Conservation (phyloP, 768 basidiomycete species). For the Cystoderma amianthinum region DNA sequence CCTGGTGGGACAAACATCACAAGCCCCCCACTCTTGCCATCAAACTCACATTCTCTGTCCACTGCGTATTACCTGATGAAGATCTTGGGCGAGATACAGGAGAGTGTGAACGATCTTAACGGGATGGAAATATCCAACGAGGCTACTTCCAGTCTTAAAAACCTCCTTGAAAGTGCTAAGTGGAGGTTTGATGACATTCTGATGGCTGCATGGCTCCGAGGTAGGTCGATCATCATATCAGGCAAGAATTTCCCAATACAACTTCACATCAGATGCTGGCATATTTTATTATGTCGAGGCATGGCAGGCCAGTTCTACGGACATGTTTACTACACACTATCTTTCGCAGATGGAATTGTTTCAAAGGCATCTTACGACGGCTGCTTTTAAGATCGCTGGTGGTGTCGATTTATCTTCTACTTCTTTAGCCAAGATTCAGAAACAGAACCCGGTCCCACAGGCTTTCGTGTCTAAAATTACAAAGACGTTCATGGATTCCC, state of each 20-base stretch:
- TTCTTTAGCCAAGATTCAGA: conserved; percentile 41
- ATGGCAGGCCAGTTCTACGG: conserved; percentile 65
- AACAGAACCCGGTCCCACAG: conserved; percentile 55
- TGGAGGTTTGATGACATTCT: conserved; percentile 89
- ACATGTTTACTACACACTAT: conserved; percentile 66
- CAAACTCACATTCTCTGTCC: conserved; percentile 74
- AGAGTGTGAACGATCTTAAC: conserved; percentile 75
- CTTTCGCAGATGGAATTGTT: conserved; percentile 74
- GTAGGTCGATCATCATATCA: conserved; percentile 32
- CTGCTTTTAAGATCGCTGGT: conserved; percentile 76
- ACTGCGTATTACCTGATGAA: conserved; percentile 75
- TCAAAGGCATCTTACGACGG: conserved; percentile 70
- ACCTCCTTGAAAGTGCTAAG: conserved; percentile 70
- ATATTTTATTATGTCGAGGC: conserved; percentile 79
- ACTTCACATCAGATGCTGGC: conserved; percentile 56
- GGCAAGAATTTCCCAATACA: not conserved
- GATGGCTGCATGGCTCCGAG: conserved; percentile 74
- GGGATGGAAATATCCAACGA: conserved; percentile 80
- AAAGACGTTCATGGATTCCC: conserved; percentile 76
- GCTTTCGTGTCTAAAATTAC: conserved; percentile 71
- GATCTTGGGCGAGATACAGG: conserved; percentile 79
- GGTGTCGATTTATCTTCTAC: conserved; percentile 55
- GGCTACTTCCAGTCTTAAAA: conserved; percentile 56
- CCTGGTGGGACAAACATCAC: conserved; percentile 29
- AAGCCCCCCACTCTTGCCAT: conserved; percentile 54